Base-by-base conservation (phyloP, 768 basidiomycete genomes). In the Tylopilus plumbeoviolaceoides region DNA sequence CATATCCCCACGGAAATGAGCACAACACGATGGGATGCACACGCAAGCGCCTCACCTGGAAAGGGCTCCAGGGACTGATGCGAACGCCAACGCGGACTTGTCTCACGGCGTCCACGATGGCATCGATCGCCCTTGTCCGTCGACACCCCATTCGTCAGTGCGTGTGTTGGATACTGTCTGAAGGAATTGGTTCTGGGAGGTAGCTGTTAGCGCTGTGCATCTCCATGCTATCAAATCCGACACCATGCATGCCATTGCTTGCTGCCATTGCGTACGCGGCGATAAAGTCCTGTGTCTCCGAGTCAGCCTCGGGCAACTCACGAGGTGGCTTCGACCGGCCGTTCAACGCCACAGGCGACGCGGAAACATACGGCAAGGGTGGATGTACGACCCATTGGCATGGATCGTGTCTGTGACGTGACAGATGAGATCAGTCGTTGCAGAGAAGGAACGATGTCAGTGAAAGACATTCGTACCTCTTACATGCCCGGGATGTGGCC, bases 1-100 rank as follows among this genome's bases (percentile, higher is more conserved):
- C 79, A 84, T 80, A 31, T 73, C 76, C 75, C n/a, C 23, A 23
- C 23, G 23, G 17, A 18, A 20, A 44, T 42, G 18, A 48, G 31
- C 1, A 11, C 18, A 11, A 11, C 1, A 21, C 23, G 18, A 8
- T 33, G 7, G 23, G 23, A 23, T 23, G 23, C 23, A 41, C 23
- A 14, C 5, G 11, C 7, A 59, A 59, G 3, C 9, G 7, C 8
- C 20, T 49, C 18, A 33, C 48, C 48, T 41, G 48, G 28, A 31
- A 21, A 11, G 28, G 10, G 20, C 40, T 41, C 48, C 48, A 41
- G 5, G 48, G 48, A n/a, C 48, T 41, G 27, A 41, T 30, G 31
- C 48, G 48, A 31, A 49, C 11, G 5, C 39, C 40, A 5, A 49
- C 48, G 4, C 48, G 28, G 17, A 31, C 48, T 41, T 48, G 18